Evolutionary conservation across 2,329 filamentous ascomycete genomes (phyloP), one percentile per base, ranked within the genome.

Genomic region (Epichloe gansuensis): DNA sequence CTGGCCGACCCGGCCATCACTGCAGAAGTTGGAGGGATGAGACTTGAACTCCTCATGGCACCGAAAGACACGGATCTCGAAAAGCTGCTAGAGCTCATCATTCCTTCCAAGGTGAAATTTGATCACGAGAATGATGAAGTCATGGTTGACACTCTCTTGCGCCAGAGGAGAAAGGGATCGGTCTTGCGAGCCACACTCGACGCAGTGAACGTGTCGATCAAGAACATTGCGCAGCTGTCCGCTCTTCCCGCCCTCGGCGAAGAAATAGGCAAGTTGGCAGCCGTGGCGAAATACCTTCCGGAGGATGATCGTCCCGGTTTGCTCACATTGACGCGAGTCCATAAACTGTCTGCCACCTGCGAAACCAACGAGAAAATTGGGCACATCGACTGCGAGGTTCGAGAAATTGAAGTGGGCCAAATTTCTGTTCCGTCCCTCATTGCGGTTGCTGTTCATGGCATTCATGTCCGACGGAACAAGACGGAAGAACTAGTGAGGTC

Each of bases 231-330:
- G 11, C 81, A 85, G 58, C 70, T 95, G 15, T 73, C 79, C 9
- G 78, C 80, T 43, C 73, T 98, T 13, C 80, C 84, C 7, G 76
- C 77, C 11, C 76, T 98, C 8, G 84, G 80, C 0, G 83, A 87
- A 57, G 93, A 98, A 61, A 66, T 97, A 48, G 77, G 85, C 5
- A 88, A 86, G 58, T 74, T 98, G 5, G 88, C 90, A 0, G 91
- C 83, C 0, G 89, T 98, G 28, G 81, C 91, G 6, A 97, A 96
- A 64, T 97, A 97, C 65, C 75, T 98, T 2, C 91, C 93, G 0
- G 91, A 98, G 60, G 93, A 98, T 67, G 91, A 98, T 61, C 81
- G 91, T 2, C 93, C 93, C 2, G 93, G 93, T 0, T 73, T 97
- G 21, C 73, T 98, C 39, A 90, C 85, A 0, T 73, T 98, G 39